These are phyloP conservation scores for Penicillium hesseltinei DNA, from an alignment of 2,329 filamentous ascomycete genomes.

Conservation along the genomic window DNA sequence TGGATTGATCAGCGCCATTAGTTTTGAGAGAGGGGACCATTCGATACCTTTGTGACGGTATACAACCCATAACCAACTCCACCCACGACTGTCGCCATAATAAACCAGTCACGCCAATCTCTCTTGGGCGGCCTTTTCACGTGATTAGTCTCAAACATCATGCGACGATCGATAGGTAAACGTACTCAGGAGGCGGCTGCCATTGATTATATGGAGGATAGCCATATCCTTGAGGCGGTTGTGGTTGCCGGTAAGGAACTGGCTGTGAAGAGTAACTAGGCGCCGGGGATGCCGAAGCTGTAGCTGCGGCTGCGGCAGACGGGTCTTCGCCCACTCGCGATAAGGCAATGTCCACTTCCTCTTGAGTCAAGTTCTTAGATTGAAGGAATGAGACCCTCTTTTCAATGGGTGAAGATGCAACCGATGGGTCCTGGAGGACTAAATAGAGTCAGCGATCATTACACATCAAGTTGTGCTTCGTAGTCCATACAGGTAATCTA, in stretches of 20 bases:
- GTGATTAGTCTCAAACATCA: conserved; percentile 10
- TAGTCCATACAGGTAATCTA: conserved; percentile 52
- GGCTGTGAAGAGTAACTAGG: conserved; percentile 48
- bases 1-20: conserved; percentile 14
- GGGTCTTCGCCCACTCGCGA: conserved; percentile 67
- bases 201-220: conserved; percentile 55
- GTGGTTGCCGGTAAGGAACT: conserved; percentile 40
- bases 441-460: conserved; percentile 21
- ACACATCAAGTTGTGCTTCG: neutral
- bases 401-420: conserved; percentile 84
- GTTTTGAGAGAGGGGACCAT: neutral
- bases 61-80: conserved; percentile 88
- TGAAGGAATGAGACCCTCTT: conserved; percentile 90
- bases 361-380: conserved; percentile 94
- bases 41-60: conserved; percentile 71
- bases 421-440: conserved; percentile 94
- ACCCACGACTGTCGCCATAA: conserved; percentile 94
- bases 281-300: conserved; percentile 49
- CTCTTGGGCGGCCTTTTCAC: conserved; percentile 61
- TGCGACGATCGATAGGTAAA: conserved; percentile 3
- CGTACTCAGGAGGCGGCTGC: conserved; percentile 56
- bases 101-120: conserved; percentile 99
- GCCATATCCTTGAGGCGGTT: conserved; percentile 46
- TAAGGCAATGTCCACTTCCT: conserved; percentile 86
- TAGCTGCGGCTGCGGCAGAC: conserved; percentile 44